Conservation (phyloP, 2,329 filamentous ascomycete genomes). For the Penicillium sp. region DNA sequence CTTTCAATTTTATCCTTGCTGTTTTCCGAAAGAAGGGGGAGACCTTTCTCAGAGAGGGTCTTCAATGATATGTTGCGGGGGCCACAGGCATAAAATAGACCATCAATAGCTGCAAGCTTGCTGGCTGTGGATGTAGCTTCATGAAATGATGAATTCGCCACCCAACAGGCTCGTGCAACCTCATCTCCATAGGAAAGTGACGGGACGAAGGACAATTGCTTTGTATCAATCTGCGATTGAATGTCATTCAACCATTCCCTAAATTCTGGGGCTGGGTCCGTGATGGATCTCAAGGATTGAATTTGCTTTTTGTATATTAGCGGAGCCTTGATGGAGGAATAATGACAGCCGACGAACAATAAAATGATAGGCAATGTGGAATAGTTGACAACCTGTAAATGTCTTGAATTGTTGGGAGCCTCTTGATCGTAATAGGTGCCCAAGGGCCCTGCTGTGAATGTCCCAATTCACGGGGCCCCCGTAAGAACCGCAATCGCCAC, state of each 20-base stretch:
- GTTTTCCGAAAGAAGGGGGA: neutral
- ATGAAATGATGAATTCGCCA: neutral
- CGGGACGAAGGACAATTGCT: neutral
- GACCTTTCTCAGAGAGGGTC: neutral
- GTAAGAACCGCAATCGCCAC: neutral
- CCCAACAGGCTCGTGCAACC: neutral
- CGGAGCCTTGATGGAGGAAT: neutral
- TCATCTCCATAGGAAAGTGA: neutral
- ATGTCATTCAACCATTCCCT: neutral
- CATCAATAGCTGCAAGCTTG: neutral
- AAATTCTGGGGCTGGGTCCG: neutral
- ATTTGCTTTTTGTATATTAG: neutral
- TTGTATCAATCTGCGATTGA: neutral
- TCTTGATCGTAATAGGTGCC: neutral
- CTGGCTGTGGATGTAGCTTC: neutral
- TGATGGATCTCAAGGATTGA: neutral
- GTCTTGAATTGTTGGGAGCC: neutral
- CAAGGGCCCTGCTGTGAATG: neutral
- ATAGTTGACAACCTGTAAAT: neutral
- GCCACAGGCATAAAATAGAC: neutral
- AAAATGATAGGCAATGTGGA: neutral
- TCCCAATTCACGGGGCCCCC: neutral
- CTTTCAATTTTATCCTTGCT: neutral
- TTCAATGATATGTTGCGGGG: neutral
- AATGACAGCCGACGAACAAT: neutral